Base-by-base conservation (phyloP, 2,329 filamentous ascomycete genomes). In the Thermothelomyces thermophilus region DNA sequence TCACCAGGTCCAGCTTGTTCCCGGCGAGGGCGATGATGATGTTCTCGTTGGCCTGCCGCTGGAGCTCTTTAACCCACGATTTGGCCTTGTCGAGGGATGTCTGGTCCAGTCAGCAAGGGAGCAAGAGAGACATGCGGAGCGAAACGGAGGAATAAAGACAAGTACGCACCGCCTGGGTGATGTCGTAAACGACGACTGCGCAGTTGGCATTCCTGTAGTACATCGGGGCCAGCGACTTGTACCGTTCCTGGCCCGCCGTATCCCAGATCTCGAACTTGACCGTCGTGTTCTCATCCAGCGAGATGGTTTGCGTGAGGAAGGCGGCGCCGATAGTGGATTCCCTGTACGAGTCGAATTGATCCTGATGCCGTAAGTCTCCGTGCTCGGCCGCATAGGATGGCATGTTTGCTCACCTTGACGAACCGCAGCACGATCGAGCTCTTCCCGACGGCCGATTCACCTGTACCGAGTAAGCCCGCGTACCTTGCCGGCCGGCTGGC, bases 261-360 rank as follows among this genome's bases (percentile, higher is more conserved):
- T 96, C 90, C 90, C 93, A 98, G 67, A 98, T 98, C 73, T 98
- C 93, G 66, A 98, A 98, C 77, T 98, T 98, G 72, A 98, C 91
- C 50, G 93, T 98, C 53, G 93, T 97, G 71, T 83, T 93, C 67
- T 97, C 93, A 69, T 97, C 91, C 70, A 98, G 86, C 51, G 91
- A 91, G 69, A 98, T 96, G 61, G 93, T 98, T 73, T 98, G 93
- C 64, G 93, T 98, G 60, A 98, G 81, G 79, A 98, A 98, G 60
- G 94, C 94, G 62, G 94, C 93, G 70, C 93, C 91, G 72, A 96
- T 96, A 56, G 91, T 96, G 50, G 90, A 95, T 82, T 96, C 91
- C 72, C 90, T 84, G 76, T 96, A 96, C 46, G 78, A 81, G 76
- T 98, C 93, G 73, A 98, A 98, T 88, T 97, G 93, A 72, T 98